Conservation (phyloP, 2,329 filamentous ascomycete species). For the Elsinoe perseae region DNA sequence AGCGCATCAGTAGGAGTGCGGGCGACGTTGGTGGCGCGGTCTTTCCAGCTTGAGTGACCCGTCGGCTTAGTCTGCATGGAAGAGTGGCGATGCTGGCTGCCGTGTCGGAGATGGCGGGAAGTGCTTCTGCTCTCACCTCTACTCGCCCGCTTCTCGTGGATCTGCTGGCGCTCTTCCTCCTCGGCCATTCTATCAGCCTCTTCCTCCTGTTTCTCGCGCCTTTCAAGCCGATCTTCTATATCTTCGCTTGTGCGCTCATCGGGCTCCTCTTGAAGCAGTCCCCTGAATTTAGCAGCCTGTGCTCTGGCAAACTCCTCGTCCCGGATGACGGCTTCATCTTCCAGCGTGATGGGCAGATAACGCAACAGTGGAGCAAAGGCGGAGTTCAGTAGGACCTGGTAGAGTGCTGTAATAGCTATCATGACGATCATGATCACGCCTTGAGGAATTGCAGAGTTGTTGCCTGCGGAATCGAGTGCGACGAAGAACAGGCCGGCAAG, state of each 20-base stretch:
- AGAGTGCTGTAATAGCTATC: constrained; percentile 61
- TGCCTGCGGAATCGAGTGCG: constrained; percentile 49
- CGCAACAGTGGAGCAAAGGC: constrained; percentile 80
- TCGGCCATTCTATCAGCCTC: constrained; percentile 28
- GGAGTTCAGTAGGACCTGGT: constrained; percentile 70
- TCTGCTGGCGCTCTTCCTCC: constrained; percentile 36
- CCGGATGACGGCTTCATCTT: constrained; percentile 87
- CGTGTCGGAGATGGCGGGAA: constrained; percentile 9
- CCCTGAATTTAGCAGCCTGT: constrained; percentile 35
- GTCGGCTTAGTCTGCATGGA: constrained; percentile 18
- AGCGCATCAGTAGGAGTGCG: constrained; percentile 10
- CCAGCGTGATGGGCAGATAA: constrained; percentile 87
- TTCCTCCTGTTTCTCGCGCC: constrained; percentile 33
- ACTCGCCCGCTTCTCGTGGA: constrained; percentile 17
- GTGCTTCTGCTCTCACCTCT: constrained; percentile 16
- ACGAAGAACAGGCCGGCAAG: constrained; percentile 87
- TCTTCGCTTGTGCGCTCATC: constrained; percentile 34
- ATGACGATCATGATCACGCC: constrained; percentile 78
- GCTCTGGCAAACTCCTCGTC: constrained; percentile 81
- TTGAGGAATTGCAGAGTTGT: constrained; percentile 61
- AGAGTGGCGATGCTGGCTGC: not conserved
- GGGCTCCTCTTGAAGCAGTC: constrained; percentile 33
- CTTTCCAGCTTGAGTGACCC: constrained; percentile 14
- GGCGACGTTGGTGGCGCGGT: constrained; percentile 13
- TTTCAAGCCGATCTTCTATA: constrained; percentile 34